Percentiles rank a stretch among this genome's conserved stretches.
These are phyloP conservation scores for Hibiscus tridactylites DNA, from an alignment of 345 rosid species.

Conservation along the genomic window DNA sequence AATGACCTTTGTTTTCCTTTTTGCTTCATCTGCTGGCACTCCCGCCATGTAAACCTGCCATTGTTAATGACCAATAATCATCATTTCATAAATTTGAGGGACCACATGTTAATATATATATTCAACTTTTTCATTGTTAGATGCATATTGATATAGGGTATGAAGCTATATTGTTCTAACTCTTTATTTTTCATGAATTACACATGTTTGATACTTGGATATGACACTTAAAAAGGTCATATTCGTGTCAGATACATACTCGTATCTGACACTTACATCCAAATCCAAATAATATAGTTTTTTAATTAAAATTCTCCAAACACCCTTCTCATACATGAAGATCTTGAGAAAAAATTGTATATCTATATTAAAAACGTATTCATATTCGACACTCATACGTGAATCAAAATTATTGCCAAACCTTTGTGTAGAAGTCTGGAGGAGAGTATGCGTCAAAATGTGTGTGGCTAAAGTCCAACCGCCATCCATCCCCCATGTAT, in stretches of 20 bases:
- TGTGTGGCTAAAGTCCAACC: slow-evolving; percentile 60
- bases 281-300: too few species aligned
- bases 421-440: slow-evolving; percentile 90
- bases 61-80: background rate
- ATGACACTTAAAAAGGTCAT: too few species aligned
- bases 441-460: slow-evolving; percentile 86
- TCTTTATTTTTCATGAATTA: background rate
- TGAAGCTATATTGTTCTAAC: background rate
- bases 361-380: too few species aligned
- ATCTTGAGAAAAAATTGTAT: too few species aligned
- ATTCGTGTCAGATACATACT: too few species aligned
- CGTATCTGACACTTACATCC: too few species aligned
- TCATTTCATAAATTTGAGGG: background rate
- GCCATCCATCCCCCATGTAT: slow-evolving; percentile 93
- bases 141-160: background rate
- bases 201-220: background rate
- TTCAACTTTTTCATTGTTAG: background rate
- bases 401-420: slow-evolving; percentile 6
- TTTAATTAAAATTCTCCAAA: too few species aligned
- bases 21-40: slow-evolving; percentile 60
- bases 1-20: slow-evolving; percentile 57
- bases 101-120: too few species aligned
- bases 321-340: too few species aligned
- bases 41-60: slow-evolving; percentile 61
- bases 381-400: background rate